A percentile compares a stretch with the other conserved stretches of the same genome.
Conservation (phyloP, 495 filamentous ascomycete species). For the Neurospora tetraspora region DNA sequence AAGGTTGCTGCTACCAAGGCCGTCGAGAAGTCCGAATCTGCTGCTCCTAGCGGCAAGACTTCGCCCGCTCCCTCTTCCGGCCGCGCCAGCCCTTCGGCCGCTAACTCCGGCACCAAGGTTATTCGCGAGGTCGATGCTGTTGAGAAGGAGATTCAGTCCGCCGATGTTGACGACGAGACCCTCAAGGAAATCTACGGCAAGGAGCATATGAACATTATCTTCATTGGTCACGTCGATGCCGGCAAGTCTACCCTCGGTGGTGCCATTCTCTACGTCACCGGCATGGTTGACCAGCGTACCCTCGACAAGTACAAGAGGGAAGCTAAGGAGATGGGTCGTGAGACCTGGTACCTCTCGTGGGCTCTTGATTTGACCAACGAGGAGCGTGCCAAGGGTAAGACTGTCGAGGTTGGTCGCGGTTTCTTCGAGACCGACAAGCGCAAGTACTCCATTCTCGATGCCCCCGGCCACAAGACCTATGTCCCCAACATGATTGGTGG, state of each 20-base stretch:
- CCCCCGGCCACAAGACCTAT: constrained; percentile 92
- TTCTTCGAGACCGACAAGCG: constrained; percentile 92
- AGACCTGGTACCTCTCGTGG: constrained; percentile 98
- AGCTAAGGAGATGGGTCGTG: constrained; percentile 89
- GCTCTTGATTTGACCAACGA: constrained; percentile 93
- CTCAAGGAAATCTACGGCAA: constrained; percentile 96
- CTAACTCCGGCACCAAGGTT: constrained; percentile 39
- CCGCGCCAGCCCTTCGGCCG: constrained; percentile 57
- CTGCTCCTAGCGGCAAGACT: constrained; percentile 56
- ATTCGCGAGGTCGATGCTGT: constrained; percentile 72
- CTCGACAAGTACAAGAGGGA: constrained; percentile 97
- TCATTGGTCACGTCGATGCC: constrained; percentile 96
- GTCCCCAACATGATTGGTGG: constrained; percentile 96
- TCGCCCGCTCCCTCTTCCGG: constrained; percentile 73
- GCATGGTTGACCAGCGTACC: constrained; percentile 98
- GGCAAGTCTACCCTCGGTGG: constrained; percentile 95
- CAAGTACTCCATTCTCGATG: constrained; percentile 88
- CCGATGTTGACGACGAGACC: constrained; percentile 83
- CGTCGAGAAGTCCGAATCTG: constrained; percentile 75
- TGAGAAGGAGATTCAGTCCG: constrained; percentile 64
- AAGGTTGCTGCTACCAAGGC: constrained; percentile 55
- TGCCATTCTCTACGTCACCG: constrained; percentile 80
- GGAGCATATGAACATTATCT: constrained; percentile 97
- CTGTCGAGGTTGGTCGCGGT: constrained; percentile 91
- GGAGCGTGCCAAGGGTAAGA: constrained; percentile 94